Evolutionary conservation across 1,284 basidiomycete genomes (phyloP).

Genomic region (Ceratobasidium papillatum): DNA sequence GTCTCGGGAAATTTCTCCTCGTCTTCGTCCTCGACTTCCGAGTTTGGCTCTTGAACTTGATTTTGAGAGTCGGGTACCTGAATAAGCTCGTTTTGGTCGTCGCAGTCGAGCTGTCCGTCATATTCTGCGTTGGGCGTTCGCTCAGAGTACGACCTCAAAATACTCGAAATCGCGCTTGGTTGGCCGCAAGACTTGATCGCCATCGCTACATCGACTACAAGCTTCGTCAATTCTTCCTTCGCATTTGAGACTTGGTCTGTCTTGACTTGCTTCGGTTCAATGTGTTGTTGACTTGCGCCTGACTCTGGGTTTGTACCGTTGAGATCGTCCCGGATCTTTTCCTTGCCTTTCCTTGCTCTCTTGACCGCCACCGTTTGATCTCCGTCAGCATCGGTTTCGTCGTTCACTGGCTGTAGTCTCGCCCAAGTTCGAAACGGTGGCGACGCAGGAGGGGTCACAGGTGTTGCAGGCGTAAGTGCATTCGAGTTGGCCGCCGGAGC

Average conservation of each 20-base stretch:
- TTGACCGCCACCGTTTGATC: neutral
- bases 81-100: neutral
- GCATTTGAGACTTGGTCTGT: neutral
- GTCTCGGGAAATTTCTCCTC: constrained; percentile 34
- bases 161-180: constrained; percentile 32
- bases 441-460: constrained; percentile 31
- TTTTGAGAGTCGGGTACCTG: neutral
- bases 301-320: neutral
- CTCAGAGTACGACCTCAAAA: constrained; percentile 32
- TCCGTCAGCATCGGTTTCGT: constrained; percentile 22
- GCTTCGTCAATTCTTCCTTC: neutral
- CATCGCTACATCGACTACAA: constrained; percentile 24
- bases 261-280: neutral
- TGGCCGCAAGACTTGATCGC: neutral
- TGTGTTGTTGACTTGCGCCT: neutral
- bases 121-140: constrained; percentile 19
- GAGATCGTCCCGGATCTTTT: constrained; percentile 2
- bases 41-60: neutral
- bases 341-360: constrained; percentile 19
- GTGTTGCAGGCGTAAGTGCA: constrained; percentile 23
- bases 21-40: constrained; percentile 17
- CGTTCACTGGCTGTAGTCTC: constrained; percentile 33
- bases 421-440: constrained; percentile 14
- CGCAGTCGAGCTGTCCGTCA: neutral
- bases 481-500: neutral